A percentile compares a stretch with the other conserved stretches of the same genome.
Conservation (phyloP, 2,329 filamentous ascomycete species). For the Penicillium sp. region DNA sequence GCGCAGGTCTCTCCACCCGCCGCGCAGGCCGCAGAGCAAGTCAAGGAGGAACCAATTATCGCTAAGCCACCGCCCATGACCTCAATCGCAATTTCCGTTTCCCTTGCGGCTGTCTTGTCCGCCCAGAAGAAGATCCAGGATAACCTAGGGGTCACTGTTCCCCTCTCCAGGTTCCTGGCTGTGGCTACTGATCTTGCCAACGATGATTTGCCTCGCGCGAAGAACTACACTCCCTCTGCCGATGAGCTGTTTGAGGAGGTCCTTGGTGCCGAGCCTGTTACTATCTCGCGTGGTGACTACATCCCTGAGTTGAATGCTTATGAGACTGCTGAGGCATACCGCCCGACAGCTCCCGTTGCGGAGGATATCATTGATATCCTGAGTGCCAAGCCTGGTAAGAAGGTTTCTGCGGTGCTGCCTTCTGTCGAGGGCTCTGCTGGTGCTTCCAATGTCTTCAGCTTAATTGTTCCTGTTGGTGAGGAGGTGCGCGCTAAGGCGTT, state of each 20-base stretch:
- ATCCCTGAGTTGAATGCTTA: conserved; percentile 69
- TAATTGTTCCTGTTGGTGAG: conserved; percentile 77
- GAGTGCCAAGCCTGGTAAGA: conserved; percentile 48
- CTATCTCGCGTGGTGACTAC: conserved; percentile 62
- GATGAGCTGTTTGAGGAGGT: conserved; percentile 89
- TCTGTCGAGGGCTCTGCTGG: conserved; percentile 43
- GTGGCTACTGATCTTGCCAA: conserved; percentile 87
- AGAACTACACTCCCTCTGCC: conserved; percentile 65
- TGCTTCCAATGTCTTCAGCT: conserved; percentile 75
- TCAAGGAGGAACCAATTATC: conserved; percentile 22
- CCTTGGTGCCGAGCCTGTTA: conserved; percentile 59
- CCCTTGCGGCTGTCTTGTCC: conserved; percentile 74
- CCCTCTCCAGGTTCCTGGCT: conserved; percentile 81
- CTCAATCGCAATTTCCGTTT: conserved; percentile 70
- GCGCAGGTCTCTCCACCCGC: conserved; percentile 32
- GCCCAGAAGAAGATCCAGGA: conserved; percentile 78
- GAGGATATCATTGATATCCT: conserved; percentile 86
- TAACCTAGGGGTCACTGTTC: conserved; percentile 75
- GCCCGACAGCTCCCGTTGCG: conserved; percentile 44
- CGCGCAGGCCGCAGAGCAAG: conserved; percentile 38
- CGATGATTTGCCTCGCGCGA: conserved; percentile 72
- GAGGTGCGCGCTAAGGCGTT: conserved; percentile 80
- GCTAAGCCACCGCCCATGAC: conserved; percentile 31
- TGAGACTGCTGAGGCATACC: conserved; percentile 25
- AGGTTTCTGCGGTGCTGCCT: conserved; percentile 28